A percentile compares a stretch with the other conserved stretches of the same genome.
phyloP scores from a whole-genome alignment of 2,329 filamentous ascomycete genomes.

The Lachnellula willkommii region DNA sequence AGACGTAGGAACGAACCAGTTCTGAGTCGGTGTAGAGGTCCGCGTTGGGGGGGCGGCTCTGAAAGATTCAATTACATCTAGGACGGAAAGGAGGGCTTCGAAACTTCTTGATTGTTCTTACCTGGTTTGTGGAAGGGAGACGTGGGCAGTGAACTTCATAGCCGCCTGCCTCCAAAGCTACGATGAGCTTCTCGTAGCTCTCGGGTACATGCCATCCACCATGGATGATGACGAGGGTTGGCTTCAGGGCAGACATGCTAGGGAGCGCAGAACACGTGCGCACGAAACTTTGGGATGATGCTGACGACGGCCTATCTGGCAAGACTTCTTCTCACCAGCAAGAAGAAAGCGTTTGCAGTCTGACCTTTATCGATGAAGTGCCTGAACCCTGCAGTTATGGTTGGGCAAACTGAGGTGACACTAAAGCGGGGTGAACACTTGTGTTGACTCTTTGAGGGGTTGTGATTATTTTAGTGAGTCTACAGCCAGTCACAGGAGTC shows the following conservation, averaged over 20 bases:
- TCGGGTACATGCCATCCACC: slow-evolving; percentile 8
- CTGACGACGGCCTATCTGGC: too few relatives aligned
- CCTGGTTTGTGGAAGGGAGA: slow-evolving; percentile 5
- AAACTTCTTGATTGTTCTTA: background rate
- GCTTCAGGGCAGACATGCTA: slow-evolving; percentile 1
- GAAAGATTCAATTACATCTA: background rate
- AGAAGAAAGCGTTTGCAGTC: too few relatives aligned
- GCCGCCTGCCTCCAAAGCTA: slow-evolving; percentile 1
- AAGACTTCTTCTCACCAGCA: too few relatives aligned
- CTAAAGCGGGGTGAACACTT: too few relatives aligned
- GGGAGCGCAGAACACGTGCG: too few relatives aligned
- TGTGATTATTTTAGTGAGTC: too few relatives aligned
- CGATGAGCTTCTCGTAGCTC: slow-evolving; percentile 8
- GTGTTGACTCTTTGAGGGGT: too few relatives aligned
- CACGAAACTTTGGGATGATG: too few relatives aligned
- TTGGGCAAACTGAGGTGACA: too few relatives aligned
- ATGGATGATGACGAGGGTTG: slow-evolving; percentile 5
- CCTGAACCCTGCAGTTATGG: too few relatives aligned
- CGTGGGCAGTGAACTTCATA: slow-evolving; percentile 9
- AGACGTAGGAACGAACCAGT: slow-evolving; percentile 3
- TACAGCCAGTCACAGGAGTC: too few relatives aligned
- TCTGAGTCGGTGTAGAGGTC: slow-evolving; percentile 7
- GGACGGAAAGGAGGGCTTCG: background rate
- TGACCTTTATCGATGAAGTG: too few relatives aligned
- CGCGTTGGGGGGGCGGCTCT: slow-evolving; percentile 9